phyloP scores from a whole-genome alignment of 345 rosid species.

The Bruguiera sexangula region DNA sequence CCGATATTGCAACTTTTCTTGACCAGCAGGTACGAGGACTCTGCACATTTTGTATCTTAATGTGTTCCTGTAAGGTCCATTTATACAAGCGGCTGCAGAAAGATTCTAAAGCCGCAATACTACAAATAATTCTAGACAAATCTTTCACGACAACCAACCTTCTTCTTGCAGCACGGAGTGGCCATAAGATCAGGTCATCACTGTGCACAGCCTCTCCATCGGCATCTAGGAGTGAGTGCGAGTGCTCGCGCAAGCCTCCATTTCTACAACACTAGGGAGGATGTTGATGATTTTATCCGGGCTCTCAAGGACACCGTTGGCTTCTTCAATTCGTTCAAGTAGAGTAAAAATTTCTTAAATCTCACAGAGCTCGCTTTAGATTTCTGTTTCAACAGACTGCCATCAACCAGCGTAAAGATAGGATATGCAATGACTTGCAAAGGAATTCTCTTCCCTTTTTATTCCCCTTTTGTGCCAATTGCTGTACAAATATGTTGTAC shows the following conservation, averaged over 20 bases:
- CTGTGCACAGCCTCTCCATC: conserved; percentile 93
- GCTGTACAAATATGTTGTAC: no score
- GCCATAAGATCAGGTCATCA: conserved; percentile 98
- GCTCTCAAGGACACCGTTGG: conserved; percentile 68
- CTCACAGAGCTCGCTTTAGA: no score
- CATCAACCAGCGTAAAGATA: no score
- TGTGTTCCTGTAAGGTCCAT: not conserved
- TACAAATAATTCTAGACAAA: not conserved
- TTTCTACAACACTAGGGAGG: conserved; percentile 89
- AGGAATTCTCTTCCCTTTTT: no score
- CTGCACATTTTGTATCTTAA: not conserved
- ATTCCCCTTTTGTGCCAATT: no score
- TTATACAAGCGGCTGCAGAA: no score
- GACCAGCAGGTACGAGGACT: conserved; percentile 72
- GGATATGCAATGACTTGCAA: no score
- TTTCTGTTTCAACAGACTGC: no score
- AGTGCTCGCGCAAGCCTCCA: conserved; percentile 94
- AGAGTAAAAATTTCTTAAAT: not conserved
- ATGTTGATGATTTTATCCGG: conserved; percentile 63
- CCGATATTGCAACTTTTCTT: conserved; percentile 86
- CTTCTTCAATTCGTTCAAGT: conserved; percentile 80
- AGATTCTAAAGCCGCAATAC: not conserved
- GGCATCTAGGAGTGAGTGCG: conserved; percentile 68
- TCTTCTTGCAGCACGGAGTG: conserved; percentile 77
- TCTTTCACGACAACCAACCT: conserved; percentile 13